Evolutionary conservation across 331 rosid species (phyloP), one percentile per base, ranked within the genome.

Genomic region (Quercus tomentella): DNA sequence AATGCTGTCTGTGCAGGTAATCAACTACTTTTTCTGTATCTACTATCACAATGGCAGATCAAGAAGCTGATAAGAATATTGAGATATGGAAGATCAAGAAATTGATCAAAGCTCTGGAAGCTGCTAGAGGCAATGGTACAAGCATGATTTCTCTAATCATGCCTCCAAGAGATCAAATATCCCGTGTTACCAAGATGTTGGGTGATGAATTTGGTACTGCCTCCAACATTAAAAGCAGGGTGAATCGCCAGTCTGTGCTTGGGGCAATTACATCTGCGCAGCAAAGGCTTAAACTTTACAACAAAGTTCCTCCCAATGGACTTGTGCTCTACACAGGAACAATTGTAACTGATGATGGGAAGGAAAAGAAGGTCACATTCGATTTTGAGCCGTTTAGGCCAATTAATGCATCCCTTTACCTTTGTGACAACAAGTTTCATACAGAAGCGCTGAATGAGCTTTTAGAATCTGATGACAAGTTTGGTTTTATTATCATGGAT

Each of bases 181-280:
- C 97, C 61, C 97, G 93, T 66, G 97, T 91, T 41, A 89, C 92
- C 37, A 91, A 91, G 89, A 91, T 91, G 97, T 88, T 89, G 76
- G 93, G 93, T 22, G 97, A 91, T 76, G 97, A 91, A 84, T 91
- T 83, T 86, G 97, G 97, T 81, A 91, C 97, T 78, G 97, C 97
- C 68, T 91, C 97, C 49, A 91, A 91, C 82, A 91, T 91, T 60
- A 91, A 89, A 70, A 91, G 97, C 63, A 89, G 93, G 83, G 97
- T 91, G 74, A 91, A 91, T 67, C 86, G 97, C 2, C 97, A 91
- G 55, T 91, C 93, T 30, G 97, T 91, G 83, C 87, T 91, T 14
- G 92, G 92, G 49, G 93, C 93, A 2, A 91, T 91, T 81, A 91
- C 93, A 6, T 91, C 97, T 84, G 97, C 97, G 17, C 93, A 89